Percentiles rank a stretch among this genome's conserved stretches.
Conservation (phyloP, 2,329 filamentous ascomycete genomes). For the Claviceps arundinis region DNA sequence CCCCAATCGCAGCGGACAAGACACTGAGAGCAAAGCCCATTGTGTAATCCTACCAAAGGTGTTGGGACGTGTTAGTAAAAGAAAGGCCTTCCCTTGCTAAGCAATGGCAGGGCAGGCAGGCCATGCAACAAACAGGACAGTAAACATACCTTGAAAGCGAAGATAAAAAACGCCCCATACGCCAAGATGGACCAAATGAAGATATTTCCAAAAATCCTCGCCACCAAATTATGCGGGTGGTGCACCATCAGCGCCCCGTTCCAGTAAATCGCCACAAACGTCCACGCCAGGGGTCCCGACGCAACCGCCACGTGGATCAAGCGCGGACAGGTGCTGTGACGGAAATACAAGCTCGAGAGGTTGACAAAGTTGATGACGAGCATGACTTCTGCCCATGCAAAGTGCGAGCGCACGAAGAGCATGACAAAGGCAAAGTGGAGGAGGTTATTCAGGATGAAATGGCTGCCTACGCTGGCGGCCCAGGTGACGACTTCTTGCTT, state of each 20-base stretch:
- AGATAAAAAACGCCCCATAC: constrained; percentile 65
- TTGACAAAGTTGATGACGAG: constrained; percentile 74
- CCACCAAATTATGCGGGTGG: constrained; percentile 50
- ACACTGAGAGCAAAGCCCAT: constrained; percentile 70
- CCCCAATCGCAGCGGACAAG: constrained; percentile 59
- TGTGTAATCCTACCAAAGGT: constrained; percentile 42
- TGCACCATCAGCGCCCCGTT: constrained; percentile 71
- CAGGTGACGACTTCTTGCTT: constrained; percentile 49
- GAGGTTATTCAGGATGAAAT: constrained; percentile 80
- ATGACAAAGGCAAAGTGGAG: constrained; percentile 71
- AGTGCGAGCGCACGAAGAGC: constrained; percentile 66
- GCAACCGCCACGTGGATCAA: constrained; percentile 67
- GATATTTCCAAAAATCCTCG: constrained; percentile 73
- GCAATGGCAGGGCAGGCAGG: not conserved
- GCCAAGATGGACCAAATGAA: constrained; percentile 75
- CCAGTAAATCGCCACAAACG: constrained; percentile 78
- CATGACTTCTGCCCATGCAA: constrained; percentile 63
- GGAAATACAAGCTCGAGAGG: constrained; percentile 66
- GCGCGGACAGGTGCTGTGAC: constrained; percentile 55
- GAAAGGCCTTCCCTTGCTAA: not conserved
- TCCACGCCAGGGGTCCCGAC: constrained; percentile 69
- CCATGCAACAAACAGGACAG: not conserved
- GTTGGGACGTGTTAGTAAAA: not conserved
- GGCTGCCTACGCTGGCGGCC: constrained; percentile 64
- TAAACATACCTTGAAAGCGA: constrained; percentile 49